Evolutionary conservation across 192 early-diverging fungal genomes (phyloP), one percentile per base, ranked within the genome.

Genomic region (Coemansia biformis): DNA sequence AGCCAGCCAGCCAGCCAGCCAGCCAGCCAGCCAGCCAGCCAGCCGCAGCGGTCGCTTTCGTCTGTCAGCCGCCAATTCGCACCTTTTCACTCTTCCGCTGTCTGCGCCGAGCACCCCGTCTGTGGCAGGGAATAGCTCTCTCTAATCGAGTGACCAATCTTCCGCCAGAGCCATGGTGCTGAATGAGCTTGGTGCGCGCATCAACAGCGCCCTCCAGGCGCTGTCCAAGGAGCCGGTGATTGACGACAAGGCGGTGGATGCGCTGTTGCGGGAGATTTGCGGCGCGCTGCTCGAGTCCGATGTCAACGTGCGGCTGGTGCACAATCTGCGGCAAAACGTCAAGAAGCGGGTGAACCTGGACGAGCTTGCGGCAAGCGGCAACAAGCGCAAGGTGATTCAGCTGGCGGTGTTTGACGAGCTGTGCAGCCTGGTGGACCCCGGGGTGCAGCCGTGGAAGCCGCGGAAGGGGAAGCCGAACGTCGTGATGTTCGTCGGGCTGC

Each of bases 401-500:
- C 89, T 84, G 68, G 85, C 90, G 7, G 88, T 97, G 26, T 86
- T 87, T 64, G 92, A 97, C 52, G 93, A 96, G 59, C 81, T 97
- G 26, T 84, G 79, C 32, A 56, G 79, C 11, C 77, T 97, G 26
- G 91, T 97, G 1, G 90, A 91, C 61, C 91, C 92, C 1, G 85
- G 86, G 34, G 83, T 83, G 13, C 85, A 92, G 44, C 77, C 89
- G n/a, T 93, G 83, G 69, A 83, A 80, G 56, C 92, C 92, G 33
- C 79, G 80, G 33, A 93, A 93, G 64, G 84, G 86, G 15, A 83
- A 82, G 57, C 41, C 79, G 19, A 94, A 92, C 63, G 77, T 96
- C 8, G 82, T 96, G 39, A 96, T 97, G 94, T 94, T 97, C 82
- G 94, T 97, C 21, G 94, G 94, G 51, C 66, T 97, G 57, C 94